Percentiles rank a stretch among this genome's conserved stretches.
These are phyloP conservation scores for Sambucus nigra DNA, from an alignment of 129 eudicot species.

Conservation along the genomic window DNA sequence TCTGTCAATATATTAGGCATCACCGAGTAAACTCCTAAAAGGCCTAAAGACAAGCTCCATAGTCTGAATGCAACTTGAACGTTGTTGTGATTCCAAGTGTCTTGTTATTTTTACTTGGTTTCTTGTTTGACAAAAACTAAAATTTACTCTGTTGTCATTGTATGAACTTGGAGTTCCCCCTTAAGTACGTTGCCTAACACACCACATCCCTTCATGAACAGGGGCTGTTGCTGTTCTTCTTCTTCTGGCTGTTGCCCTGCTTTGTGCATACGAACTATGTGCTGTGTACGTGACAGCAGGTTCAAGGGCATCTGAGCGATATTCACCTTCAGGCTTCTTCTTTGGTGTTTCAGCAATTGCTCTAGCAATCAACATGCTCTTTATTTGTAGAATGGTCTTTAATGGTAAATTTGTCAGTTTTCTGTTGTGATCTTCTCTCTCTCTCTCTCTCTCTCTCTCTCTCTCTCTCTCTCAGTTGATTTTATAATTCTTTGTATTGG, in stretches of 20 bases:
- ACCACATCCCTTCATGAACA: slow-evolving; percentile 18
- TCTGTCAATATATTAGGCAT: too few species aligned
- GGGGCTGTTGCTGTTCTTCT: slow-evolving; percentile 99
- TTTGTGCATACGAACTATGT: slow-evolving; percentile 93
- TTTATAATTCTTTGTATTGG: background rate
- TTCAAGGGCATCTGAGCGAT: slow-evolving; percentile 72
- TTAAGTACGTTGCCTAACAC: too few species aligned
- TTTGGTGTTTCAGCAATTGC: slow-evolving; percentile 99
- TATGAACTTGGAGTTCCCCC: too few species aligned
- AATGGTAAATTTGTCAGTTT: slow-evolving; percentile 45
- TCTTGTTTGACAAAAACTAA: too few species aligned
- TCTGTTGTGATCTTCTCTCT: background rate
- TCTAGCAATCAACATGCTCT: slow-evolving; percentile 95
- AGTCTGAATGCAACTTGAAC: too few species aligned
- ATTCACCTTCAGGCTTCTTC: slow-evolving; percentile 98
- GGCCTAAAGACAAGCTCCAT: too few species aligned
- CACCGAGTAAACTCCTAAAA: too few species aligned
- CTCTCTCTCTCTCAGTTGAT: background rate
- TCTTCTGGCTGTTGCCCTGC: slow-evolving; percentile 87
- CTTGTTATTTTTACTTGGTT: too few species aligned
- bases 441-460: background rate
- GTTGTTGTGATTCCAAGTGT: too few species aligned
- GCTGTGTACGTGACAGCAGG: slow-evolving; percentile 99
- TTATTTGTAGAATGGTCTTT: slow-evolving; percentile 96
- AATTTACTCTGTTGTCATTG: background rate